phyloP scores from a whole-genome alignment of 2,329 filamentous ascomycete genomes.

The Penicillium vulpinum region DNA sequence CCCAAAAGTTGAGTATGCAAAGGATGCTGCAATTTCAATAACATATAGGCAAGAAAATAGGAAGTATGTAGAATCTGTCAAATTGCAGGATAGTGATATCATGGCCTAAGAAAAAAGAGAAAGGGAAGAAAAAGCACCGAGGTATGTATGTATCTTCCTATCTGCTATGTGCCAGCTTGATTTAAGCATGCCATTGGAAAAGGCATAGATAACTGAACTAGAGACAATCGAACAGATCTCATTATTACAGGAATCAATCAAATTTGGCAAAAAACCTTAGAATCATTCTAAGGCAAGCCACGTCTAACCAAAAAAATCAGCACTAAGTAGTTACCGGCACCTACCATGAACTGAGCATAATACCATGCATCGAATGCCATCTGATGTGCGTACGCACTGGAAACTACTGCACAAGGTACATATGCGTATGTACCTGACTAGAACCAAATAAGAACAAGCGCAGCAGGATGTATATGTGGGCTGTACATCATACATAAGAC shows the following conservation, averaged over 20 bases:
- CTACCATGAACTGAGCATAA: not conserved
- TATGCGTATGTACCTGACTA: conserved; percentile 5
- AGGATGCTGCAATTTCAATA: not conserved
- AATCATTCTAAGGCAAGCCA: not conserved
- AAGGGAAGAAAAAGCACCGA: not conserved
- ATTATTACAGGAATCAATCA: not conserved
- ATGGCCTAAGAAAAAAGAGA: not conserved
- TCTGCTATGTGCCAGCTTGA: not conserved
- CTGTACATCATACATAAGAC: not conserved
- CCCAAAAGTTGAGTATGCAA: too few species aligned
- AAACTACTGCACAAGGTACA: not conserved
- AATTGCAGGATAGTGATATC: not conserved
- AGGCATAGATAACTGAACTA: not conserved
- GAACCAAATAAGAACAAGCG: not conserved
- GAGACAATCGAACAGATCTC: not conserved
- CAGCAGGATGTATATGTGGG: not conserved
- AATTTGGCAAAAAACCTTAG: not conserved
- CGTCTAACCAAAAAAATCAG: not conserved
- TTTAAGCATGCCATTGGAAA: not conserved
- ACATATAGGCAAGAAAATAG: not conserved
- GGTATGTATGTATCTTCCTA: too few species aligned
- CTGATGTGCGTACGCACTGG: not conserved
- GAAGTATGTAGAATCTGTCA: not conserved
- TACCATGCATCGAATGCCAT: not conserved
- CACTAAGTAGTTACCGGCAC: not conserved